Percentiles rank a stretch among this genome's conserved stretches.
These are phyloP conservation scores for Chaetomium olivaceum DNA, from an alignment of 2,329 filamentous ascomycete genomes.

Conservation along the genomic window DNA sequence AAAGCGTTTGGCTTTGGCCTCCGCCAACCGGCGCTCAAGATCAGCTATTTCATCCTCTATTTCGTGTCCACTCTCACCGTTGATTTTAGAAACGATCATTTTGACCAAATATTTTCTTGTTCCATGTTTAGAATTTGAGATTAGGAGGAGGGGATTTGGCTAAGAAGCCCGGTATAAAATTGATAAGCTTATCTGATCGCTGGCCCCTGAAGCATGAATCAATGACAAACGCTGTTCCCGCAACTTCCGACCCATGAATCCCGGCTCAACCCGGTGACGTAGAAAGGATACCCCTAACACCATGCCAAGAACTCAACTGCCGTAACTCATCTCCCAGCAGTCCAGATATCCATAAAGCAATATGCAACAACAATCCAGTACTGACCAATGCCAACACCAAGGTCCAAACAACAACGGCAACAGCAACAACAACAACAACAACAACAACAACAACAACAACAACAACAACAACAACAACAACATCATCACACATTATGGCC, in stretches of 20 bases:
- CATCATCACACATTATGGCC: slow-evolving; percentile 34
- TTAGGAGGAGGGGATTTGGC: not conserved
- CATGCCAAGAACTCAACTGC: slow-evolving; percentile 12
- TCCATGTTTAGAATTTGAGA: not conserved
- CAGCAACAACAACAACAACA: too few relatives aligned
- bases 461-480: not conserved
- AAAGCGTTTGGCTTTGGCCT: slow-evolving; percentile 44
- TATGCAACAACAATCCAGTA: not conserved
- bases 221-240: slow-evolving; percentile 21
- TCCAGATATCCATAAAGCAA: not conserved
- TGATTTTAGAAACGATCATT: not conserved
- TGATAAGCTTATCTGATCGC: slow-evolving; percentile 26
- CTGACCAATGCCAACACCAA: not conserved
- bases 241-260: not conserved
- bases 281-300: slow-evolving; percentile 21
- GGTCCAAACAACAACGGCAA: not conserved
- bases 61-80: slow-evolving; percentile 26
- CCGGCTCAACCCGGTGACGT: not conserved
- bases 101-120: not conserved
- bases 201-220: slow-evolving; percentile 14
- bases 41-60: slow-evolving; percentile 57
- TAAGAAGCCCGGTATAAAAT: not conserved
- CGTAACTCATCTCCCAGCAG: not conserved
- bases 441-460: too few relatives aligned
- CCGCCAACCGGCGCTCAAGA: slow-evolving; percentile 53